Percentiles rank a stretch among this genome's conserved stretches.
Evolutionary conservation across 257 asterid species (phyloP).

Genomic region (Nicotiana knightiana): DNA sequence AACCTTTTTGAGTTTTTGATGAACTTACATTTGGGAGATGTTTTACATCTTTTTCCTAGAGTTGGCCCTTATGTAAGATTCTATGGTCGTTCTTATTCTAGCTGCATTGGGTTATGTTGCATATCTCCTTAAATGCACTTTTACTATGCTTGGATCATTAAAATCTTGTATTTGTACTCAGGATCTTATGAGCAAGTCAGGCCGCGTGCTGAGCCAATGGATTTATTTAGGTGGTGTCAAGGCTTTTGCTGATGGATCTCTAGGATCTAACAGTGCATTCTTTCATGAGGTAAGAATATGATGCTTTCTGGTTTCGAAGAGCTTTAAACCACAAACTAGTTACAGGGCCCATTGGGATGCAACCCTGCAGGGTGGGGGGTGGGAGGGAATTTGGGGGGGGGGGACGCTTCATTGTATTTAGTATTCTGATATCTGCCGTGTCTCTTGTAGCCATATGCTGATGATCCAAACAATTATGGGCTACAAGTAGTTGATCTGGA

Average conservation of each 20-base stretch:
- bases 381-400: neutral
- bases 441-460: conserved; percentile 65
- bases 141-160: neutral
- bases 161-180: conserved; percentile 15
- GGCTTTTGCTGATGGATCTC: conserved; percentile 91
- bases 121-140: neutral
- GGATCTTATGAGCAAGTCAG: conserved; percentile 54
- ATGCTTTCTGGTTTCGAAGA: neutral
- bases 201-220: conserved; percentile 74
- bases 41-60: too few species aligned
- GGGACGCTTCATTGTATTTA: neutral
- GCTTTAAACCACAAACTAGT: neutral
- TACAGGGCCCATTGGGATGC: neutral
- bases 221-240: conserved; percentile 90
- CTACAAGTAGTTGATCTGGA: conserved; percentile 62
- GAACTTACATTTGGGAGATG: too few species aligned
- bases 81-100: neutral
- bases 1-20: too few species aligned
- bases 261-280: conserved; percentile 93
- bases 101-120: neutral
- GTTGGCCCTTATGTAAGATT: neutral
- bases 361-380: neutral
- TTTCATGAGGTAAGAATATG: conserved; percentile 54
- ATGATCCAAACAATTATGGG: conserved; percentile 71
- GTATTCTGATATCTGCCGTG: conserved; percentile 9